phyloP scores from a whole-genome alignment of 2,329 filamentous ascomycete genomes.

The Ceratocystis destructans region DNA sequence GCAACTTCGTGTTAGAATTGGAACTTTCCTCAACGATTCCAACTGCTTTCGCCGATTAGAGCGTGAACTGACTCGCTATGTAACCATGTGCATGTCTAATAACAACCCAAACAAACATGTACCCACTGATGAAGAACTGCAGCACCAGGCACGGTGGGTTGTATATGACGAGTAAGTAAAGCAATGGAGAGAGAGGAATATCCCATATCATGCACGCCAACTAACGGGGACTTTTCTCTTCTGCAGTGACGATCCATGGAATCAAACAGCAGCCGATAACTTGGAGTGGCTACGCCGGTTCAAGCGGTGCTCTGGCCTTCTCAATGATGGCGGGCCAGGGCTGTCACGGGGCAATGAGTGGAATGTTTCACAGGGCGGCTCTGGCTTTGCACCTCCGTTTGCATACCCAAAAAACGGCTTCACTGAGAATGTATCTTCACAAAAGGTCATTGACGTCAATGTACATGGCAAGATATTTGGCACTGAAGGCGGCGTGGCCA shows the following conservation, averaged over 20 bases:
- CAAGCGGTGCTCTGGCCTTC: constrained; percentile 43
- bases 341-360: constrained; percentile 28
- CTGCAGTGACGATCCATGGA: constrained; percentile 47
- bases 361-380: constrained; percentile 37
- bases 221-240: background rate
- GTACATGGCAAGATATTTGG: constrained; percentile 30
- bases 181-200: background rate
- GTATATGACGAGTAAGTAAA: constrained; percentile 45
- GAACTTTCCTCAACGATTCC: constrained; percentile 41
- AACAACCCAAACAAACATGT: constrained; percentile 47
- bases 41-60: constrained; percentile 47
- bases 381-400: constrained; percentile 44
- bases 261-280: constrained; percentile 50
- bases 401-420: constrained; percentile 30
- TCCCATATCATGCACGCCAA: background rate
- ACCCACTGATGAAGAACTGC: constrained; percentile 48
- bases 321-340: constrained; percentile 37
- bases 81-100: constrained; percentile 39
- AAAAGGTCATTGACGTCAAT: constrained; percentile 26
- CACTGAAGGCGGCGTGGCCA: constrained; percentile 33
- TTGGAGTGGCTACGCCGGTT: constrained; percentile 50
- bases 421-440: constrained; percentile 22
- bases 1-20: constrained; percentile 11
- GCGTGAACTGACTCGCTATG: constrained; percentile 40
- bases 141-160: constrained; percentile 49